phyloP scores from a whole-genome alignment of 2,329 filamentous ascomycete genomes.

The Arthrobotrys pseudoclavata region DNA sequence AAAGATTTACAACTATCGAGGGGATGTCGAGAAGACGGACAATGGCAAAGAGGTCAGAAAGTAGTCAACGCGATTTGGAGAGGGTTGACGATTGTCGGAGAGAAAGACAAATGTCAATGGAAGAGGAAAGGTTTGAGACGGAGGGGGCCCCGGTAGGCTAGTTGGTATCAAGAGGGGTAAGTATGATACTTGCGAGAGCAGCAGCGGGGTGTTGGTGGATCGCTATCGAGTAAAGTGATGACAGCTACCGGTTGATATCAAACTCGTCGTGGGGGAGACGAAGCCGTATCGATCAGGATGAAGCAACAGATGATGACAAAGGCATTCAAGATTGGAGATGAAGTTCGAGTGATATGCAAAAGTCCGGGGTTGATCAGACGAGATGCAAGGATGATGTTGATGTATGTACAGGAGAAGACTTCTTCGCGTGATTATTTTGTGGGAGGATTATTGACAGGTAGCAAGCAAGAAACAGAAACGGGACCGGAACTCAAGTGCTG shows the following conservation, averaged over 20 bases:
- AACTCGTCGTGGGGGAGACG: no score
- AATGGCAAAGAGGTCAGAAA: not conserved
- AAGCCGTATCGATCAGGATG: no score
- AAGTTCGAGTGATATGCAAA: not conserved
- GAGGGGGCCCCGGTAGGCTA: not conserved
- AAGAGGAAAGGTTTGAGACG: not conserved
- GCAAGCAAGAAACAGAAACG: no score
- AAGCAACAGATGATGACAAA: no score
- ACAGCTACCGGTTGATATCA: no score
- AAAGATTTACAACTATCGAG: not conserved
- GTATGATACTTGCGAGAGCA: not conserved
- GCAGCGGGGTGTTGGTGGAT: not conserved
- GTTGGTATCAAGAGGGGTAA: slow-evolving; percentile 11
- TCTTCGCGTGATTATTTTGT: no score
- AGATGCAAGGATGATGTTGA: not conserved
- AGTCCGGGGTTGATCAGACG: no score
- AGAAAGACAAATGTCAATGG: not conserved
- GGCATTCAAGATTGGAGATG: no score
- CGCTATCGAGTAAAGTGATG: not conserved
- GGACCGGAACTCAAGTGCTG: no score
- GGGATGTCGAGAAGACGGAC: not conserved
- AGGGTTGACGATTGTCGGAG: not conserved
- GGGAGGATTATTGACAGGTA: no score
- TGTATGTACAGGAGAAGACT: not conserved
- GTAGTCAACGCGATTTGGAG: not conserved